These are phyloP conservation scores for Priceomyces fermenticarens DNA, from an alignment of 805 yeast species.

Conservation along the genomic window DNA sequence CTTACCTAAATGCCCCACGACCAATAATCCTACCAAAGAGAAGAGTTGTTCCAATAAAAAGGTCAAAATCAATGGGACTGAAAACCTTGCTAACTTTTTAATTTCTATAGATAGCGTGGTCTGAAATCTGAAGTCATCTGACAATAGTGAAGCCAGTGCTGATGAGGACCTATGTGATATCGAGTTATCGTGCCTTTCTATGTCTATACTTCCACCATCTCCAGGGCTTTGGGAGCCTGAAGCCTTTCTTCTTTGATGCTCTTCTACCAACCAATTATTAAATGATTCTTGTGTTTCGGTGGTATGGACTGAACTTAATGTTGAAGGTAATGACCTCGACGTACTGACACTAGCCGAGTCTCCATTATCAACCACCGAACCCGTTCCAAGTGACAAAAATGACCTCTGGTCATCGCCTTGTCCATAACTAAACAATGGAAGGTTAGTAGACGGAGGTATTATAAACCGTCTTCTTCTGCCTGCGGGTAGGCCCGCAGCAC, in stretches of 20 bases:
- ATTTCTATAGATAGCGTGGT: constrained; percentile 27
- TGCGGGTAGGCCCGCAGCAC: constrained; percentile 26
- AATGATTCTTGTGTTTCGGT: constrained; percentile 38
- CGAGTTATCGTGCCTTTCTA: not conserved
- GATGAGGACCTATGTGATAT: constrained; percentile 3
- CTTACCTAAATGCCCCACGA: constrained; percentile 45
- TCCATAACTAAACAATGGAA: constrained; percentile 41
- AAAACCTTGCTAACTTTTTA: constrained; percentile 25
- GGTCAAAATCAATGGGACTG: constrained; percentile 40
- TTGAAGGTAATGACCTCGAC: constrained; percentile 40
- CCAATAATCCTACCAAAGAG: constrained; percentile 39
- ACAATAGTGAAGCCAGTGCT: constrained; percentile 6
- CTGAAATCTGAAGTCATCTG: constrained; percentile 30
- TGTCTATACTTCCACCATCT: constrained; percentile 5
- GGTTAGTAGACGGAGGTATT: constrained; percentile 44
- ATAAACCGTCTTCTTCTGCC: constrained; percentile 38
- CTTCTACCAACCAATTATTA: constrained; percentile 43
- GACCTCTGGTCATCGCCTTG: constrained; percentile 44
- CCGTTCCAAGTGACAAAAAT: constrained; percentile 37
- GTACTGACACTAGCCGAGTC: constrained; percentile 42
- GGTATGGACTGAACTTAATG: constrained; percentile 33
- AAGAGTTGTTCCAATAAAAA: constrained; percentile 43
- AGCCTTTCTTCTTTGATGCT: constrained; percentile 34
- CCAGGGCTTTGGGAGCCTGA: constrained; percentile 13
- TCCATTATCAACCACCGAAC: constrained; percentile 30